Evolutionary conservation across 2,329 filamentous ascomycete species (phyloP).

Genomic region (Lecanicillium sp.): DNA sequence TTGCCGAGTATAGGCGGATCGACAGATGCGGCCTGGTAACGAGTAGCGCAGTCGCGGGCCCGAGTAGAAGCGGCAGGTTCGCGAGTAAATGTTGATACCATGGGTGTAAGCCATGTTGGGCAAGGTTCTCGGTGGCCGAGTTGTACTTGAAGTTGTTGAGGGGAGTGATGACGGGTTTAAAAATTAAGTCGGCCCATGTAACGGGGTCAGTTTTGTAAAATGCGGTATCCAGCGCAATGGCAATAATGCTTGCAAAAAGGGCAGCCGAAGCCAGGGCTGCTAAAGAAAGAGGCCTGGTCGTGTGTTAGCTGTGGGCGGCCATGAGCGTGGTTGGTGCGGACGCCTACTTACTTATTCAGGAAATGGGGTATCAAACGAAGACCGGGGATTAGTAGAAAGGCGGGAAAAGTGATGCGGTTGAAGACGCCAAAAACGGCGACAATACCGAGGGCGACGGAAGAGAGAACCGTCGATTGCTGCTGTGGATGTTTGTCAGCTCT

Average conservation of each 20-base stretch:
- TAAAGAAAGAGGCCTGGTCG: conserved; percentile 50
- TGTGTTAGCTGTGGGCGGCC: conserved; percentile 1
- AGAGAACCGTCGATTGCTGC: conserved; percentile 67
- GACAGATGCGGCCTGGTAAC: conserved; percentile 49
- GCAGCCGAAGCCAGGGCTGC: conserved; percentile 56
- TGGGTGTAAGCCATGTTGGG: conserved; percentile 67
- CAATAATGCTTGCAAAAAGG: conserved; percentile 59
- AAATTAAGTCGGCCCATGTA: conserved; percentile 55
- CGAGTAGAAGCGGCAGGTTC: conserved; percentile 63
- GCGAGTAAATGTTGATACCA: conserved; percentile 68
- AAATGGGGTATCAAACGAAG: conserved; percentile 82
- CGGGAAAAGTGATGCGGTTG: conserved; percentile 95
- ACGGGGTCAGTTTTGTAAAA: conserved; percentile 65
- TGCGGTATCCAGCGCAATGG: conserved; percentile 73
- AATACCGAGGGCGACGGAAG: conserved; percentile 70
- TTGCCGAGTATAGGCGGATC: conserved; percentile 60
- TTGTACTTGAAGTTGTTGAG: conserved; percentile 75
- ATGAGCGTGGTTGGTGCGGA: background rate
- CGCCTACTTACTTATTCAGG: conserved; percentile 56
- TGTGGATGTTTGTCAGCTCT: conserved; percentile 27
- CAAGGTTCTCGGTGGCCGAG: conserved; percentile 59
- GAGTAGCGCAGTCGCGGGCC: conserved; percentile 57
- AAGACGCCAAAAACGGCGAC: conserved; percentile 82
- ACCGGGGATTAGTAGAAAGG: conserved; percentile 79
- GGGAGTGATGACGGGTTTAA: conserved; percentile 62